Evolutionary conservation across 2,329 filamentous ascomycete species (phyloP), one percentile per base, ranked within the genome.

Genomic region (Alternaria viburni): DNA sequence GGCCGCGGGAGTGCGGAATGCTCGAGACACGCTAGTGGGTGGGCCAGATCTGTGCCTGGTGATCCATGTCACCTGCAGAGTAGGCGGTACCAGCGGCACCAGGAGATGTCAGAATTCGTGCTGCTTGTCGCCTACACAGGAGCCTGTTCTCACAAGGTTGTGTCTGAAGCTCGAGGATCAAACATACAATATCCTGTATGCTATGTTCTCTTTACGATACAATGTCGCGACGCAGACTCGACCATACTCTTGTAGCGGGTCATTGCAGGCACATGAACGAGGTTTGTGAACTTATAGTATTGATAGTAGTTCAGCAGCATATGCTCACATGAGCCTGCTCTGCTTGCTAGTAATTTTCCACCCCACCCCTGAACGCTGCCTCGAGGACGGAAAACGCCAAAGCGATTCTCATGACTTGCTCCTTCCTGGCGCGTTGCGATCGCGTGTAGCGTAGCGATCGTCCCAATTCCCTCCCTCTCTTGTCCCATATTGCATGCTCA

Each of bases 381-480:
- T 57, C 49, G 43, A 58, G 51, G 45, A 58, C 54, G 17, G 57
- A 65, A 65, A 65, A 65, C 59, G 64, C 66, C 62, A 60, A 65
- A 58, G 61, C 65, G 61, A 66, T 59, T 64, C 51, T 50, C 54
- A 59, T 57, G 44, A 64, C 59, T 56, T 51, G 49, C 54, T 61
- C 62, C 46, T 57, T 63, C 62, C 17, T 64, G 60, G 63, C 61
- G 63, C 56, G 58, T 50, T 67, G 65, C 60, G 43, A 46, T 56
- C 56, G 61, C 58, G 50, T 57, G 11, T 21, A 55, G 44, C 51
- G 36, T 32, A 51, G 55, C 55, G 60, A 54, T 52, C 49, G 41
- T 57, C 19, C 30, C 45, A 32, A 13, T 32, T 43, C 52, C 30
- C 25, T 45, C 21, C 32, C 19, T 62, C 32, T 52, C 47, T 57